phyloP scores from a whole-genome alignment of 169 alveolate species.

The Cryptosporidium viatorum region DNA sequence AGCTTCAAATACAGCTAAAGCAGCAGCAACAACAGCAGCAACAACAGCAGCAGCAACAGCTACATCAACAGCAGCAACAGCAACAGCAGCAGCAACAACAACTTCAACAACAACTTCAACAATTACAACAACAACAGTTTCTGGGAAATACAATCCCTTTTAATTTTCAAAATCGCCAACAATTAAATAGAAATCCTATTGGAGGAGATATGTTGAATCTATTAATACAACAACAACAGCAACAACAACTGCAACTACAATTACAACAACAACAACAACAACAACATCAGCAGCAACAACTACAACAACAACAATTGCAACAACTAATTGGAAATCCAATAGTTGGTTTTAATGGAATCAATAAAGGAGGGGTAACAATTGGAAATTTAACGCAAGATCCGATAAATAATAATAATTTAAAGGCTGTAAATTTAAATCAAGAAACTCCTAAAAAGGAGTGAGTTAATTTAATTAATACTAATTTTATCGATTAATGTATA shows the following conservation, averaged over 20 bases:
- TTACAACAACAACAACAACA: neutral
- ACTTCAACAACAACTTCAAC: neutral
- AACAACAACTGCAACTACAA: neutral
- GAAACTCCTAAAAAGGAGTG: neutral
- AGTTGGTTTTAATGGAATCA: neutral
- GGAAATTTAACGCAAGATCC: neutral
- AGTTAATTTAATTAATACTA: neutral
- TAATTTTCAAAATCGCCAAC: neutral
- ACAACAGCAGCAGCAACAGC: neutral
- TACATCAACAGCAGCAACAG: neutral
- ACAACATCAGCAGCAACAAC: neutral
- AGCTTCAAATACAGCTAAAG: neutral
- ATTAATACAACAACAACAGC: neutral
- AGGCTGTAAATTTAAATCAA: neutral
- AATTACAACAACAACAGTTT: neutral
- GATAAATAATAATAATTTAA: neutral
- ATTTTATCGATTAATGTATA: neutral
- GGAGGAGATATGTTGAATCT: neutral
- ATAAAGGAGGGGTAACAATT: neutral
- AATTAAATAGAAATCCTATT: neutral
- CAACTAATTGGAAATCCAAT: constrained; percentile 6
- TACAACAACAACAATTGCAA: neutral
- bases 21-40: neutral
- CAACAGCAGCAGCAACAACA: neutral
- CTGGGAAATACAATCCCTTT: neutral